phyloP scores from a whole-genome alignment of 2,329 filamentous ascomycete genomes.

The Alternaria alternata region DNA sequence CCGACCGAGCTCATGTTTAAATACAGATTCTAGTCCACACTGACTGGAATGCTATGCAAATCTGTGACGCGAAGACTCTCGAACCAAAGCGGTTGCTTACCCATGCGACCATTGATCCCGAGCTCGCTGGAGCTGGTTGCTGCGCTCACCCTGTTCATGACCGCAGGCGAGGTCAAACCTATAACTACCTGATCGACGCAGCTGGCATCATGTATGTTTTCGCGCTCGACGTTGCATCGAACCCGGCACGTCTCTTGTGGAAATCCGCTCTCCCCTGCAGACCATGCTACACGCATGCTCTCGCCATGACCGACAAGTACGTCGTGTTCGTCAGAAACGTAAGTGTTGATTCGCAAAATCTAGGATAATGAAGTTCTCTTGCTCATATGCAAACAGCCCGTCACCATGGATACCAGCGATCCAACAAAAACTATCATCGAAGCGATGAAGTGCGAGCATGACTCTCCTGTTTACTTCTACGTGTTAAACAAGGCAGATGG shows the following conservation, averaged over 20 bases:
- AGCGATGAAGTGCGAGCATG: conserved; percentile 1
- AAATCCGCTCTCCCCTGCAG: neutral
- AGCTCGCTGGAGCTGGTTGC: neutral
- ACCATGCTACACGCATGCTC: conserved; percentile 5
- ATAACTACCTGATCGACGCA: neutral
- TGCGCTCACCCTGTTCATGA: conserved; percentile 1
- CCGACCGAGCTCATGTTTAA: no score
- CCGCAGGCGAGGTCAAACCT: conserved; percentile 1
- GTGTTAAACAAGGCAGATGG: neutral
- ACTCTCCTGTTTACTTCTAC: neutral
- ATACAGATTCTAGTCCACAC: no score
- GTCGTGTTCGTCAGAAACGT: conserved; percentile 1
- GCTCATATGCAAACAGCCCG: neutral
- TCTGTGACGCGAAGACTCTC: no score
- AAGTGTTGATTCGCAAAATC: neutral
- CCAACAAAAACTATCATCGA: neutral
- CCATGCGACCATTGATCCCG: no score
- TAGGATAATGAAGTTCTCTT: neutral
- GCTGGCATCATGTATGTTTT: neutral
- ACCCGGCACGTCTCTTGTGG: neutral
- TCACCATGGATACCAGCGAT: neutral
- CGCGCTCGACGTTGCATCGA: neutral
- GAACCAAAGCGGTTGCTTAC: no score
- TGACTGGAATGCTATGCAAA: no score
- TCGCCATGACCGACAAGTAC: conserved; percentile 4